Evolutionary conservation across 2,329 filamentous ascomycete species (phyloP).

Genomic region (Fusarium chaquense): DNA sequence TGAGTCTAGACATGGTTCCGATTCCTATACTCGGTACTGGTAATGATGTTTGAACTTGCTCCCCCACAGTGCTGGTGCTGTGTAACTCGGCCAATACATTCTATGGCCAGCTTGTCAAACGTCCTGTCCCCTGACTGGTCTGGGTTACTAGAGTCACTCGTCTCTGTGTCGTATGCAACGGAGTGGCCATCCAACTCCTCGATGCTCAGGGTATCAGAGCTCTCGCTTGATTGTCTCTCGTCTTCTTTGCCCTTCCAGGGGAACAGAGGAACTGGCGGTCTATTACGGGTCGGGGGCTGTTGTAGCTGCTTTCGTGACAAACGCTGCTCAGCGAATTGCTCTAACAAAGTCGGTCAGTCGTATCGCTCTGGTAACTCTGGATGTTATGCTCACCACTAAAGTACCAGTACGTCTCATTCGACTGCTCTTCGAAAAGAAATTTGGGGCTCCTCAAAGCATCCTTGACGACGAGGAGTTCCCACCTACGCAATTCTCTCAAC

Average conservation of each 20-base stretch:
- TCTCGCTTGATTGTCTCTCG: neutral
- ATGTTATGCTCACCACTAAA: conserved; percentile 8
- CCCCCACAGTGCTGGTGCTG: neutral
- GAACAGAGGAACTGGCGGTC: conserved; percentile 27
- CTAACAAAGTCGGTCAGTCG: conserved; percentile 18
- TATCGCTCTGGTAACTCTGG: neutral
- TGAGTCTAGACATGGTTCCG: conserved; percentile 7
- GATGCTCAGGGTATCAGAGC: neutral
- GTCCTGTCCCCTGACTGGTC: neutral
- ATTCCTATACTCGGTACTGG: conserved; percentile 13
- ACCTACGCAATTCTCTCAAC: conserved; percentile 31
- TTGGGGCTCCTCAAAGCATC: conserved; percentile 34
- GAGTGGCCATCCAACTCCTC: neutral
- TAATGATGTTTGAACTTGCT: conserved; percentile 1
- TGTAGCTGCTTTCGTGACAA: neutral
- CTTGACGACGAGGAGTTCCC: conserved; percentile 43
- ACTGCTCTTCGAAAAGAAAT: conserved; percentile 31
- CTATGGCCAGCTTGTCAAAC: neutral
- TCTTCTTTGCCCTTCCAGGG: neutral
- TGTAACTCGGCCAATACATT: neutral
- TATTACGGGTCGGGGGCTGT: neutral
- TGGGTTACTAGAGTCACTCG: neutral
- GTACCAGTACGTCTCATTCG: conserved; percentile 22
- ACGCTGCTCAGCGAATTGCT: conserved; percentile 5
- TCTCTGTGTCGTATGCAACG: neutral